Percentiles rank a stretch among this genome's conserved stretches.
These are phyloP conservation scores for Phytopythium vexans DNA, from an alignment of 352 stramenopile genomes.

Conservation along the genomic window DNA sequence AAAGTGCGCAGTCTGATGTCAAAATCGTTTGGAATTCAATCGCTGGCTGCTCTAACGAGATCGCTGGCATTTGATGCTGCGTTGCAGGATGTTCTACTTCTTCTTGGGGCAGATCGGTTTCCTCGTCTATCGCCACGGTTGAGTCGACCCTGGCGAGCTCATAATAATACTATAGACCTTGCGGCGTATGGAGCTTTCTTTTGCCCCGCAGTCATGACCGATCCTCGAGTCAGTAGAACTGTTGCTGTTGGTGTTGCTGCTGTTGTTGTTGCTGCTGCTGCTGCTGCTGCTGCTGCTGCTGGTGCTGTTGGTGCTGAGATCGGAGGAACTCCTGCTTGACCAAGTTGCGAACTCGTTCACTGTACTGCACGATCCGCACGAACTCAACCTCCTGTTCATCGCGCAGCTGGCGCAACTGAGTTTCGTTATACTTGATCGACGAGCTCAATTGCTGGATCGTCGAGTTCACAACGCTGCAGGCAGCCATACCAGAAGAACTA, in stretches of 20 bases:
- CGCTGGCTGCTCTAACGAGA: too few relatives aligned
- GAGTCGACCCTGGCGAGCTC: conserved; percentile 1
- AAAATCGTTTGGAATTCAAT: too few relatives aligned
- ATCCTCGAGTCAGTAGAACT: too few relatives aligned
- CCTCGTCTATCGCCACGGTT: conserved; percentile 72
- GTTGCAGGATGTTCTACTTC: conserved; percentile 76
- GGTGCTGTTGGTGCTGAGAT: conserved; percentile 22
- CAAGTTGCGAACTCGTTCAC: conserved; percentile 33
- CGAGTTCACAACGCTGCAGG: conserved; percentile 31
- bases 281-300: conserved; percentile 21
- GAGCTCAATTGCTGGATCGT: conserved; percentile 38
- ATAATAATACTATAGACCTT: conserved; percentile 5
- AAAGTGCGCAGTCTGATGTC: conserved; percentile 38
- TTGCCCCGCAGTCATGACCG: too few relatives aligned
- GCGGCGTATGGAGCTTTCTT: conserved; percentile 5
- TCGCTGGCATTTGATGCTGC: conserved; percentile 1
- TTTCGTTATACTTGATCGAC: conserved; percentile 42
- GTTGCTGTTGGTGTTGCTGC: background rate
- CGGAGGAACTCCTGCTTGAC: conserved; percentile 41
- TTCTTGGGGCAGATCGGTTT: conserved; percentile 81
- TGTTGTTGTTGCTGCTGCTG: conserved; percentile 16
- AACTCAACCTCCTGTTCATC: conserved; percentile 66
- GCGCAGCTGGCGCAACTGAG: conserved; percentile 32
- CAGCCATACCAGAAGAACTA: conserved; percentile 21
- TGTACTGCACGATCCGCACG: conserved; percentile 74